phyloP scores from a whole-genome alignment of 1,284 basidiomycete genomes.

The Moniliella sp. region DNA sequence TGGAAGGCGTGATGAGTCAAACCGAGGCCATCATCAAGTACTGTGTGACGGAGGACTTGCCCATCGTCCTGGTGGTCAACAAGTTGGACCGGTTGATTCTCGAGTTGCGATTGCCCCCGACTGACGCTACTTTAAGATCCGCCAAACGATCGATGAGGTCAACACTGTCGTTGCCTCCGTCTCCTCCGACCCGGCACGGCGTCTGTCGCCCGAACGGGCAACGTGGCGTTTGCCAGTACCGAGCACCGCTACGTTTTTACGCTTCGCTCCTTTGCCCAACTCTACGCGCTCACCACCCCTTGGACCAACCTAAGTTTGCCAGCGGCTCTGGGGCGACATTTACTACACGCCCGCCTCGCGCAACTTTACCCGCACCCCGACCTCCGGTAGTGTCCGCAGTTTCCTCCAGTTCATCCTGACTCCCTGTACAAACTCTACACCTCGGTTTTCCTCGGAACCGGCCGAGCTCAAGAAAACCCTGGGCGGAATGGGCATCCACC shows the following conservation, averaged over 20 bases:
- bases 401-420: slow-evolving; percentile 91
- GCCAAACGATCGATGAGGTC: slow-evolving; percentile 93
- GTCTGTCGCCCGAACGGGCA: slow-evolving; percentile 84
- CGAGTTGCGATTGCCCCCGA: slow-evolving; percentile 79
- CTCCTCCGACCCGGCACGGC: slow-evolving; percentile 62
- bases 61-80: slow-evolving; percentile 83
- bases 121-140: slow-evolving; percentile 98
- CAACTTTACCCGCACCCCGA: slow-evolving; percentile 67
- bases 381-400: slow-evolving; percentile 59
- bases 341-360: slow-evolving; percentile 62
- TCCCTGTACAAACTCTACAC: slow-evolving; percentile 89
- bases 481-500: slow-evolving; percentile 57
- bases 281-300: slow-evolving; percentile 93
- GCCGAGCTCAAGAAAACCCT: slow-evolving; percentile 62
- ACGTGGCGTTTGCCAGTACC: slow-evolving; percentile 87
- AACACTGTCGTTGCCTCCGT: slow-evolving; percentile 59
- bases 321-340: slow-evolving; percentile 91
- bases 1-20: slow-evolving; percentile 28
- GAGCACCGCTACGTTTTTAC: slow-evolving; percentile 98
- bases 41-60: slow-evolving; percentile 41
- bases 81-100: slow-evolving; percentile 92
- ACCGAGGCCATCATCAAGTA: slow-evolving; percentile 20
- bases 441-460: slow-evolving; percentile 73
- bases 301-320: too few relatives aligned
- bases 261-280: slow-evolving; percentile 70